phyloP scores from a whole-genome alignment of 1,284 basidiomycete species.

The Irpex sp. region DNA sequence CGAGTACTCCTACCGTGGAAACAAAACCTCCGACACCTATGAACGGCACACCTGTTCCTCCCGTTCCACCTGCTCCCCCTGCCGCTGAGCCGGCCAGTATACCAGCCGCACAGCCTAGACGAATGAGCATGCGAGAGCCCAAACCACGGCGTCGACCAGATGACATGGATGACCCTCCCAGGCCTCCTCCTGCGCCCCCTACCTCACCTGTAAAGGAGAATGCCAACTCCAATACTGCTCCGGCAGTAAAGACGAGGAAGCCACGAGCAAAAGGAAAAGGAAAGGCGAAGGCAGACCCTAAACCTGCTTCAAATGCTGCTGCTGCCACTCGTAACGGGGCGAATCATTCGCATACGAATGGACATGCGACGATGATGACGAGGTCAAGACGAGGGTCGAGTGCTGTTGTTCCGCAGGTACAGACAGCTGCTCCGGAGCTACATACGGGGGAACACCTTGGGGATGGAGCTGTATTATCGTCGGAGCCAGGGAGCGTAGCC shows the following conservation, averaged over 20 bases:
- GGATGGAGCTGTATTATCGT: conserved; percentile 7
- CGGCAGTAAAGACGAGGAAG: background rate
- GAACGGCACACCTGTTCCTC: background rate
- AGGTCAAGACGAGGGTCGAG: background rate
- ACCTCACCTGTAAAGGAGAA: background rate
- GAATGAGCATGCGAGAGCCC: conserved; percentile 8
- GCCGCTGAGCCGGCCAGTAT: background rate
- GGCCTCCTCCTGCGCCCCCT: background rate
- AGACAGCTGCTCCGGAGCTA: background rate
- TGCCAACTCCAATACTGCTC: background rate
- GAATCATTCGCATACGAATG: conserved; percentile 1
- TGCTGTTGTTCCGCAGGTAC: background rate
- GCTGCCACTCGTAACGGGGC: background rate
- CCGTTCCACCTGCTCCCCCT: background rate
- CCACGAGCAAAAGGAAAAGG: background rate
- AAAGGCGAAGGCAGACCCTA: background rate
- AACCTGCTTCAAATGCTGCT: background rate
- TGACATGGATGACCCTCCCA: background rate
- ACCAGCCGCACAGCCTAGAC: background rate
- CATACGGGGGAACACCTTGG: conserved; percentile 7
- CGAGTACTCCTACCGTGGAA: background rate
- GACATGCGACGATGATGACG: background rate
- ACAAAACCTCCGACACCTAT: background rate
- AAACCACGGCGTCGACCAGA: conserved; percentile 12
- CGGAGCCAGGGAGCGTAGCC: conserved; percentile 6